Evolutionary conservation across 176 grass and related monocot species (phyloP).

Genomic region (Thalia dealbata): DNA sequence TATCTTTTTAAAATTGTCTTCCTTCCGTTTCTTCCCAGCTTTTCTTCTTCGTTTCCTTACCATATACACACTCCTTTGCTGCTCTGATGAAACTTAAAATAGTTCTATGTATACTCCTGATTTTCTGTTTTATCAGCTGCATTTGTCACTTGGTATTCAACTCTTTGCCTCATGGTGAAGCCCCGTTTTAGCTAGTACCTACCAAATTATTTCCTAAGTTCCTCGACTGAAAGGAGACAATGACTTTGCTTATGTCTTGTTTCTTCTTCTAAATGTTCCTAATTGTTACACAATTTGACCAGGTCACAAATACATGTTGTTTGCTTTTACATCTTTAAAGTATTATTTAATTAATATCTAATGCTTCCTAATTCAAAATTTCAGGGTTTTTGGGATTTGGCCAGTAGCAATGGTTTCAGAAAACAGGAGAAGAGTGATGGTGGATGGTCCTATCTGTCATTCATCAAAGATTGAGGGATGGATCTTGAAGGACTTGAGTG

Average conservation of each 20-base stretch:
- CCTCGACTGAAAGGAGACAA: neutral
- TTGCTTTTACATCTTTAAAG: neutral
- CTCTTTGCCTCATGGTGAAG: no score
- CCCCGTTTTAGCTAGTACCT: no score
- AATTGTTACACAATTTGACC: neutral
- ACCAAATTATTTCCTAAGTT: neutral
- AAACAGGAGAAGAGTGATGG: conserved; percentile 43
- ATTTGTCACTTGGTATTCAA: neutral
- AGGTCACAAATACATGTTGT: neutral
- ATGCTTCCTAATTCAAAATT: neutral
- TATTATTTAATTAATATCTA: neutral
- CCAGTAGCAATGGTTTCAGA: conserved; percentile 65
- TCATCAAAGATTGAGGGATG: conserved; percentile 79
- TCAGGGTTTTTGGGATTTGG: conserved; percentile 93
- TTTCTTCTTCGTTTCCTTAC: neutral
- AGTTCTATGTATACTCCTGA: neutral
- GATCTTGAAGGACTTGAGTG: conserved; percentile 58
- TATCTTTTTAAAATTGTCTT: neutral
- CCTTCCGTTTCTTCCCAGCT: neutral
- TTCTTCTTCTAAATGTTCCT: neutral
- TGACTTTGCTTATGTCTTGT: neutral
- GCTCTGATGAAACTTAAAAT: neutral
- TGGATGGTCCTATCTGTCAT: conserved; percentile 74
- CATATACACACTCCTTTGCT: neutral
- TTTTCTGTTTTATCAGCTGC: neutral